Percentiles rank a stretch among this genome's conserved stretches.
Evolutionary conservation across 202 grass and related monocot genomes (phyloP).

Genomic region (Schoenoplectus triqueter): DNA sequence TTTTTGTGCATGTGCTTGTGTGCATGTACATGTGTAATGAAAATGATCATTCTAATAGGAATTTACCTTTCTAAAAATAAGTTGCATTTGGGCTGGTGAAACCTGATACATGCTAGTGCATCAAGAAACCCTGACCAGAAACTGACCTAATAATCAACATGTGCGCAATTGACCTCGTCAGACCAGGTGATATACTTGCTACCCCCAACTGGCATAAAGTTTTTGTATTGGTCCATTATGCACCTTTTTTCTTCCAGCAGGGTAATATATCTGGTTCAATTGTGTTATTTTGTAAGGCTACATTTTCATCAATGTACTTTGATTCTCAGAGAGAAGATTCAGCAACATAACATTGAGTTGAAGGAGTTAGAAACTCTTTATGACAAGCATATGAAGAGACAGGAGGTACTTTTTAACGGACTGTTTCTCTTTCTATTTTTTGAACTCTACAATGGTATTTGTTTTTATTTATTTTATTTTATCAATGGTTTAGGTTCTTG

Average conservation of each 20-base stretch:
- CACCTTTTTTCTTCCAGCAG: neutral
- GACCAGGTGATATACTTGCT: neutral
- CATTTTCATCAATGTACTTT: slow-evolving; percentile 18
- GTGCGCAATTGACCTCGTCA: neutral
- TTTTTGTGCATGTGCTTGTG: neutral
- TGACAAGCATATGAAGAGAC: slow-evolving; percentile 74
- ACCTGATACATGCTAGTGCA: slow-evolving; percentile 19
- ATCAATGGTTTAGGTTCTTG: slow-evolving; percentile 63
- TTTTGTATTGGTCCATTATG: neutral
- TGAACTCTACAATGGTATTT: neutral
- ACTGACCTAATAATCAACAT: slow-evolving; percentile 15
- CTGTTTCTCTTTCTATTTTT: slow-evolving; percentile 27
- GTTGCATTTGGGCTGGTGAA: slow-evolving; percentile 7
- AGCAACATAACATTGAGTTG: slow-evolving; percentile 57
- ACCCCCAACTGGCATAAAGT: neutral
- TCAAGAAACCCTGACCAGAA: neutral
- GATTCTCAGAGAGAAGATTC: slow-evolving; percentile 70
- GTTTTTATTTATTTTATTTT: slow-evolving; percentile 36
- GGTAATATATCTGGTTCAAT: neutral
- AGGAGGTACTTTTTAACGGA: slow-evolving; percentile 66
- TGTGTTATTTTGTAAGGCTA: neutral
- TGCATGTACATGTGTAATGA: neutral
- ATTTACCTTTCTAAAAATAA: slow-evolving; percentile 1
- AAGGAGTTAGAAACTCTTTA: slow-evolving; percentile 72
- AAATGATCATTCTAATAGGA: neutral